Evolutionary conservation across 2,329 filamentous ascomycete species (phyloP), one percentile per base, ranked within the genome.

Genomic region (Stagonosporopsis rhizophila): DNA sequence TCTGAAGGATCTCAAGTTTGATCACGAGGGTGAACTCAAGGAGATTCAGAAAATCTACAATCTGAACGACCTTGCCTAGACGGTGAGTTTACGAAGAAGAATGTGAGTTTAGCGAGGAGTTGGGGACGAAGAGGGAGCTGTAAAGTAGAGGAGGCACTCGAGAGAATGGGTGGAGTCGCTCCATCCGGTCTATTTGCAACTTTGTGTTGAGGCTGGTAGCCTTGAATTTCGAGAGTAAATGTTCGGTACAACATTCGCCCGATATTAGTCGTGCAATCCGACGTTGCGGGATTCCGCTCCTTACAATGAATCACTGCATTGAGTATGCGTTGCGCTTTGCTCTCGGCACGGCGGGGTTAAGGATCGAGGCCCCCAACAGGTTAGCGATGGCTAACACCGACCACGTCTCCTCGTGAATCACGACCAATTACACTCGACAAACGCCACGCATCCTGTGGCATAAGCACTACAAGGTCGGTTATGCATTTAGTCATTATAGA

Each of bases 21-120:
- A 88, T 68, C 86, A 87, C 62, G 81, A 86, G 75, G 73, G 77
- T 12, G 81, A 82, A 73, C 75, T 89, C 40, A 74, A 72, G 50
- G 80, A 82, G 56, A 83, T 88, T 49, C 83, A 87, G 79, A 88
- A 87, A 81, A 85, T 88, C 66, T 88, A 88, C 75, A 83, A 87
- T 54, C 59, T 76, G 60, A 70, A 64, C 20, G 59, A 67, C 46
- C 57, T 62, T 2, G 41, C 56, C 34, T 62, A 56, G 53, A 28
- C 20, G 23, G n/a, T 15, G 14, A 11, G 27, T 15, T 4, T 37
- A 19, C 9, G 15, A 35, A 17, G 15, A 40, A 45, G 32, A 12
- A 3, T 46, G 39, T 34, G 49, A 40, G 39, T 48, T 53, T 50
- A 42, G 49, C 49, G 35, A 40, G 45, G 49, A 53, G 50, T 53